A percentile compares a stretch with the other conserved stretches of the same genome.
phyloP scores from a whole-genome alignment of 2,329 filamentous ascomycete species.

The Daldinia eschscholtzii region DNA sequence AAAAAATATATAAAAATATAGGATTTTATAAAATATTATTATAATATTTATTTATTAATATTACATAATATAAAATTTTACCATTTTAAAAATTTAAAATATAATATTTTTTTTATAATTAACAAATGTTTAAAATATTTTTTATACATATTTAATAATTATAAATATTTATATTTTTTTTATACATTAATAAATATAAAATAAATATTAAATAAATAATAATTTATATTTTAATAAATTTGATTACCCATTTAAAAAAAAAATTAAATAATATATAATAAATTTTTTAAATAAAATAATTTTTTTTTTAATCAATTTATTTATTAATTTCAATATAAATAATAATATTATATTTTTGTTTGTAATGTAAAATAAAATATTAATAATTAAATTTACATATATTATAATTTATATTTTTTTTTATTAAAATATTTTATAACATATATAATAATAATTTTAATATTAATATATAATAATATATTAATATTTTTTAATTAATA shows the following conservation, averaged over 20 bases:
- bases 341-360: constrained; percentile 1
- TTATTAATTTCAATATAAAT: constrained; percentile 3
- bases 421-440: constrained; percentile 4
- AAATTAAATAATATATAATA: constrained; percentile 3
- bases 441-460: constrained; percentile 2
- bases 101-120: constrained; percentile 3
- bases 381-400: background rate
- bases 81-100: background rate
- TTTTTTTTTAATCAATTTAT: constrained; percentile 3
- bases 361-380: background rate
- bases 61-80: background rate
- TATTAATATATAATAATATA: constrained; percentile 9
- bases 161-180: background rate
- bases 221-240: constrained; percentile 2
- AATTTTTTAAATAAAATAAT: constrained; percentile 6
- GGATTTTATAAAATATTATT: background rate
- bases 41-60: background rate
- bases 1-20: background rate
- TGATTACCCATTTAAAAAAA: constrained; percentile 4
- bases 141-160: constrained; percentile 5
- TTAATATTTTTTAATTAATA: constrained; percentile 8
- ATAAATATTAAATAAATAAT: background rate
- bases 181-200: background rate
- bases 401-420: background rate
- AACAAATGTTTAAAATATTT: background rate